Evolutionary conservation across 441 rosid genomes (phyloP).

Genomic region (Brassica balearica): DNA sequence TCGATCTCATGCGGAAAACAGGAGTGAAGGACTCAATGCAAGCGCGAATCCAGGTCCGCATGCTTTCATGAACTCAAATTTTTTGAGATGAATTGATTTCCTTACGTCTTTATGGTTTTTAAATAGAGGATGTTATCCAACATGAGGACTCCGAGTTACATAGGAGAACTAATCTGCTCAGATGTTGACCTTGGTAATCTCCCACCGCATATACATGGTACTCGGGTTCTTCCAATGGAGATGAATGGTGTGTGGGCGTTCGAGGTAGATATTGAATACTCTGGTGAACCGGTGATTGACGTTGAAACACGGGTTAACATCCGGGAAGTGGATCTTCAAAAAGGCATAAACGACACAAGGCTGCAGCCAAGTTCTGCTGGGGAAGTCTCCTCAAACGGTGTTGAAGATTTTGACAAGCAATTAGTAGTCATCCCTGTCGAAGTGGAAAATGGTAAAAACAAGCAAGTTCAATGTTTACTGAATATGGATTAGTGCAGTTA

Average conservation of each 20-base stretch:
- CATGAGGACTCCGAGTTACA: conserved; percentile 89
- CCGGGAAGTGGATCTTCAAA: too few relatives aligned
- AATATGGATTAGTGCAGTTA: conserved; percentile 8
- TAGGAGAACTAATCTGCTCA: conserved; percentile 81
- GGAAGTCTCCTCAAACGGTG: conserved; percentile 50
- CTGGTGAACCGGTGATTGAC: too few relatives aligned
- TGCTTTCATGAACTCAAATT: not conserved
- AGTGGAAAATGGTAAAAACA: conserved; percentile 43
- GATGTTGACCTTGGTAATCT: conserved; percentile 67
- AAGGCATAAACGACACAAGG: too few relatives aligned
- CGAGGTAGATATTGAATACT: conserved; percentile 59
- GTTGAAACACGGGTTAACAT: too few relatives aligned
- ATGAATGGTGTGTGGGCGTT: conserved; percentile 92
- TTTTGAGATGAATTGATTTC: conserved; percentile 9
- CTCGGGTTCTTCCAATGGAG: conserved; percentile 81
- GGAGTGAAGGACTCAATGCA: conserved; percentile 59
- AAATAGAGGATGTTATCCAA: conserved; percentile 51
- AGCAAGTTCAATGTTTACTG: conserved; percentile 51
- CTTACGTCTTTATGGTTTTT: conserved; percentile 37
- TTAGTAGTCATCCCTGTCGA: conserved; percentile 62
- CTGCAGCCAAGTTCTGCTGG: too few relatives aligned
- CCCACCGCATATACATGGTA: conserved; percentile 84
- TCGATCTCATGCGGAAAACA: conserved; percentile 67
- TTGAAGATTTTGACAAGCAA: conserved; percentile 62
- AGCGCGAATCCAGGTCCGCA: conserved; percentile 77